Conservation (phyloP, 2,329 filamentous ascomycete genomes). For the Claviceps digitariae region DNA sequence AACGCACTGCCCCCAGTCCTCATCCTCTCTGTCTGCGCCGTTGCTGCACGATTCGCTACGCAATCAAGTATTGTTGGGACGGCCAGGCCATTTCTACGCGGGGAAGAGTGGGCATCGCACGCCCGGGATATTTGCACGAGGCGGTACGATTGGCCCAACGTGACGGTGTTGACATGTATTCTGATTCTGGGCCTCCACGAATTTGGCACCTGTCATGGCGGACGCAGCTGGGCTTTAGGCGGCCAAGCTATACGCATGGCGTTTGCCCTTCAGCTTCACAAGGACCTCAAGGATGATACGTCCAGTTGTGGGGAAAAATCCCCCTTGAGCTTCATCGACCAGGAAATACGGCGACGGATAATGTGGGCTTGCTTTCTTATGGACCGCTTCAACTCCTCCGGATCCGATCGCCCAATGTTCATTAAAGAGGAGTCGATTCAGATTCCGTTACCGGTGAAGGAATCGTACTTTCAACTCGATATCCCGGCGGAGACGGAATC, state of each 20-base stretch:
- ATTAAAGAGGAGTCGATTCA: constrained; percentile 80
- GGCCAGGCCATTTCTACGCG: constrained; percentile 65
- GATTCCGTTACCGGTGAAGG: constrained; percentile 81
- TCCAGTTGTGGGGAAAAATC: constrained; percentile 46
- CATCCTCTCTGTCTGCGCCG: constrained; percentile 83
- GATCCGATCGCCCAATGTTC: constrained; percentile 82
- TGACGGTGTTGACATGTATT: constrained; percentile 86
- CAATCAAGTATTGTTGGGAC: constrained; percentile 67
- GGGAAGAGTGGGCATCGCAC: constrained; percentile 78
- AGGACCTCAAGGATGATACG: constrained; percentile 71
- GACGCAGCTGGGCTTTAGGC: constrained; percentile 87
- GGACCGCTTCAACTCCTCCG: constrained; percentile 95
- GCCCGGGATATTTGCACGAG: constrained; percentile 80
- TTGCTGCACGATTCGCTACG: constrained; percentile 87
- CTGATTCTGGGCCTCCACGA: constrained; percentile 83
- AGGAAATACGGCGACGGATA: constrained; percentile 79
- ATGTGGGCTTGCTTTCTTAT: constrained; percentile 99
- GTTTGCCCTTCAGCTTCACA: constrained; percentile 86
- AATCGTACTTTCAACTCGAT: constrained; percentile 80
- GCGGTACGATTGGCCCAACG: constrained; percentile 88
- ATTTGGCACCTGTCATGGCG: constrained; percentile 93
- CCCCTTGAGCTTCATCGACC: constrained; percentile 76
- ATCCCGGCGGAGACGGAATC: constrained; percentile 80
- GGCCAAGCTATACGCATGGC: constrained; percentile 96
- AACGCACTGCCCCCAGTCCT: constrained; percentile 72